Evolutionary conservation across 495 filamentous ascomycete genomes (phyloP), one percentile per base, ranked within the genome.

Genomic region (Xylaria castorea): DNA sequence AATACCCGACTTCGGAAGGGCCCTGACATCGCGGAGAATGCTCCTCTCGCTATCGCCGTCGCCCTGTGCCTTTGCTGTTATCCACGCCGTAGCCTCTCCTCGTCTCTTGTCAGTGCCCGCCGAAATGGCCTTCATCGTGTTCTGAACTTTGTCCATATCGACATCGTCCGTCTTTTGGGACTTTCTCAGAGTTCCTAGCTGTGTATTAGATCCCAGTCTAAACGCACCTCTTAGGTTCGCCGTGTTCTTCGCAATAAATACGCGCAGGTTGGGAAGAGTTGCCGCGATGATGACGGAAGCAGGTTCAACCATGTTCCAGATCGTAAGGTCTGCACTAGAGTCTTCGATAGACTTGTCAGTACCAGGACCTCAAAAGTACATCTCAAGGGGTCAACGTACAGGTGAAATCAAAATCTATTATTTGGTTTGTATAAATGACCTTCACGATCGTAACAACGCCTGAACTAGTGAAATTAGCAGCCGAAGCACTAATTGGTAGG

Each of bases 381-480:
- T 42, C 8, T 9, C 16, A 34, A 40, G 25, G 0, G 62, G 27
- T 70, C 25, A 48, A 61, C 67, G 7, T 62, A 70, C 67, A 70
- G 25, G 67, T 70, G 16, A 32, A 70, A 27, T 70, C 67, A 22
- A 20, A 5, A 50, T 70, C 40, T 20, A 14, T 20, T 46, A 70
- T 70, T 22, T 61, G 38, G 8, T 46, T 46, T 16, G 67, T 70
- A 20, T 70, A 62, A 27, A 38, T 27, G 9, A 25, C 55, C 55
- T 70, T 70, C 20, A 70, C 30, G 8, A 70, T 61, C 8, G 67
- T 70, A n/a, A 70, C 67, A n/a, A 62, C 42, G 5, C 67, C 67
- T 5, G 67, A 70, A 27, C 66, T 69, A 34, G 38, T 22, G 7
- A 40, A 32, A 22, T 69, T 55, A 69, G 66, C 27, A 32, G 1